Base-by-base conservation (phyloP, 331 rosid genomes). In the Quercus tomentella region DNA sequence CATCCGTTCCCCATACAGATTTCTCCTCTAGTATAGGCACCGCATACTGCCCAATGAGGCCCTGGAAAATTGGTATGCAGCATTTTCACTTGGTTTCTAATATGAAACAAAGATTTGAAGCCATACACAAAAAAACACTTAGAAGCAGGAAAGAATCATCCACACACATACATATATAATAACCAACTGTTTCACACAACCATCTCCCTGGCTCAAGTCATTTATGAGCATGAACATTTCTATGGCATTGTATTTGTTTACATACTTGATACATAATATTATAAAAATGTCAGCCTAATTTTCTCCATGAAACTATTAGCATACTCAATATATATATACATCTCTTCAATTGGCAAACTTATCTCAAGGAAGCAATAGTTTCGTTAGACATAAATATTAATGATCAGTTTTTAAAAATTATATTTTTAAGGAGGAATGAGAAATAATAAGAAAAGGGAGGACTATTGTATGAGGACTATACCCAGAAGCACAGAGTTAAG, bases 1-100 rank as follows among this genome's bases (percentile, higher is more conserved):
- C 99, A 75, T 93, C 99, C 0, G 99, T 95, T 71, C 98, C 99
- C 99, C 99, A 95, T 70, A 93, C 99, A 54, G 98, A 95, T 86
- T 95, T 95, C 78, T 95, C 99, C 83, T 90, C 98, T 4, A 95
- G 88, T 68, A 93, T 93, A 56, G 99, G 98, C 61, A 95, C 99
- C 0, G 98, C 99, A 77, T 95, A 93, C 88, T 91, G 99, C 57
- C 99, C 98, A 57, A 95, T 93, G 79, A 93, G 93, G 33, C 99
- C 98, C 97, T 95, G 83, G 56, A 83, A 35, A 68, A 70, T 35
- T 73, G 52, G 43, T 15, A 35, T 25, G 25, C 30, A n/a, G 61
- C 41, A 25, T 21, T 37, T 75, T 15, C 63, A 43, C 81, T 77
- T 51, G 3, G 16, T 41, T 25, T 25, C 61, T 28, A 66, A 61